These are phyloP conservation scores for Solidago caesia DNA, from an alignment of 129 eudicot species.

Conservation along the genomic window DNA sequence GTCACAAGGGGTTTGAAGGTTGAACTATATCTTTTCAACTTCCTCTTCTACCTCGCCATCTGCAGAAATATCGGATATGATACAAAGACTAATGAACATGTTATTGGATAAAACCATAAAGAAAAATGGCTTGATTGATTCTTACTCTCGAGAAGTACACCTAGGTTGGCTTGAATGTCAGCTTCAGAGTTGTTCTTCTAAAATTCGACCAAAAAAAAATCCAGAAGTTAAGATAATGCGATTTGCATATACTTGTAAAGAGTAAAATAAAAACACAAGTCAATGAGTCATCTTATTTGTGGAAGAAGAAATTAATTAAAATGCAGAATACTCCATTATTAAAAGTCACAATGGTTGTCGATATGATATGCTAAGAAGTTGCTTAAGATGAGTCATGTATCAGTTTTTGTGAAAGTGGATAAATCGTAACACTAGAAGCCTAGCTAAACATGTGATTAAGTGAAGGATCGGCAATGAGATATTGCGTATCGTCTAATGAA, in stretches of 20 bases:
- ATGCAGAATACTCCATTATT: neutral
- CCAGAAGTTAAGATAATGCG: neutral
- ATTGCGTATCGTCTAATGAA: neutral
- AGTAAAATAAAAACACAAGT: neutral
- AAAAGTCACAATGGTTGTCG: neutral
- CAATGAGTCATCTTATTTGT: too few species aligned
- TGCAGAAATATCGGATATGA: slow-evolving; percentile 32
- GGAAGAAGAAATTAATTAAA: neutral
- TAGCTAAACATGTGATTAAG: neutral
- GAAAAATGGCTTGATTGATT: neutral
- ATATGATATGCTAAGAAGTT: neutral
- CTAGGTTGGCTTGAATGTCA: slow-evolving; percentile 88
- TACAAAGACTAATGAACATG: neutral
- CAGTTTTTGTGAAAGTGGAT: neutral
- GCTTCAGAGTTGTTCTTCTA: slow-evolving; percentile 83
- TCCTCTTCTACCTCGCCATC: slow-evolving; percentile 82
- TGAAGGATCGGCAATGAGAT: neutral
- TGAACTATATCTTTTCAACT: slow-evolving; percentile 45
- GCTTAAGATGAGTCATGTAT: neutral
- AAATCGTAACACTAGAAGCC: neutral
- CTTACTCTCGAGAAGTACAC: slow-evolving; percentile 58
- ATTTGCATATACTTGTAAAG: neutral
- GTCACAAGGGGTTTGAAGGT: neutral
- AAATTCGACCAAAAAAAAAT: neutral
- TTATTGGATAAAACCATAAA: slow-evolving; percentile 13